phyloP scores from a whole-genome alignment of 768 basidiomycete species.

The Suillus variegatus region DNA sequence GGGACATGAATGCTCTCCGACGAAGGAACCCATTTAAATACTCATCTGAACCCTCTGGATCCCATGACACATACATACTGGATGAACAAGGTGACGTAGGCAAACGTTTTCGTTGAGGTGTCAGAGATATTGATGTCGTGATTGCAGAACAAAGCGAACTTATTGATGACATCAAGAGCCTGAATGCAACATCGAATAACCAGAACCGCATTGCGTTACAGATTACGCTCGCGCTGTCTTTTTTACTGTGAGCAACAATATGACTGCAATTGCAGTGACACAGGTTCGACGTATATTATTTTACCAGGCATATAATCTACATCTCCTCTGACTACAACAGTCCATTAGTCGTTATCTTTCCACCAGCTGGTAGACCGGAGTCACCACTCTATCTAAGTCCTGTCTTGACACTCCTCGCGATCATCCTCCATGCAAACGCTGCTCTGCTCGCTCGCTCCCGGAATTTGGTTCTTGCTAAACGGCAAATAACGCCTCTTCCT shows the following conservation, averaged over 20 bases:
- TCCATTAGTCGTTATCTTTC: constrained; percentile 49
- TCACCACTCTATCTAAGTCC: constrained; percentile 45
- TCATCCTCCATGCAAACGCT: constrained; percentile 54
- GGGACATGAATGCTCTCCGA: constrained; percentile 36
- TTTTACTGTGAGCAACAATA: constrained; percentile 41
- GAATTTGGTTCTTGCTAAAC: constrained; percentile 27
- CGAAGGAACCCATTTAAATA: constrained; percentile 48
- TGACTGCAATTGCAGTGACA: not conserved
- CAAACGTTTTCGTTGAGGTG: not conserved
- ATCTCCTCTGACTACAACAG: constrained; percentile 45
- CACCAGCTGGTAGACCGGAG: constrained; percentile 22
- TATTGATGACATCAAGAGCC: constrained; percentile 48
- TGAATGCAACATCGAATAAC: constrained; percentile 44
- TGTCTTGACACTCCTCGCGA: constrained; percentile 47
- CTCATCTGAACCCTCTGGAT: constrained; percentile 17
- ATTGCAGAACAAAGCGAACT: constrained; percentile 61
- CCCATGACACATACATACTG: constrained; percentile 36
- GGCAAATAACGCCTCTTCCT: constrained; percentile 32
- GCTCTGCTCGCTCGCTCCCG: constrained; percentile 42
- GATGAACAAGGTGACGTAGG: constrained; percentile 53
- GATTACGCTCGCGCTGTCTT: constrained; percentile 44
- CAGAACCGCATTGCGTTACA: constrained; percentile 43
- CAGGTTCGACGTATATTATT: constrained; percentile 9
- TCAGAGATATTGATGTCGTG: constrained; percentile 9
- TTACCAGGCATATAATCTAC: constrained; percentile 49